A percentile compares a stretch with the other conserved stretches of the same genome.
Evolutionary conservation across 352 stramenopile species (phyloP).

Genomic region (Globisporangium echinulatum): DNA sequence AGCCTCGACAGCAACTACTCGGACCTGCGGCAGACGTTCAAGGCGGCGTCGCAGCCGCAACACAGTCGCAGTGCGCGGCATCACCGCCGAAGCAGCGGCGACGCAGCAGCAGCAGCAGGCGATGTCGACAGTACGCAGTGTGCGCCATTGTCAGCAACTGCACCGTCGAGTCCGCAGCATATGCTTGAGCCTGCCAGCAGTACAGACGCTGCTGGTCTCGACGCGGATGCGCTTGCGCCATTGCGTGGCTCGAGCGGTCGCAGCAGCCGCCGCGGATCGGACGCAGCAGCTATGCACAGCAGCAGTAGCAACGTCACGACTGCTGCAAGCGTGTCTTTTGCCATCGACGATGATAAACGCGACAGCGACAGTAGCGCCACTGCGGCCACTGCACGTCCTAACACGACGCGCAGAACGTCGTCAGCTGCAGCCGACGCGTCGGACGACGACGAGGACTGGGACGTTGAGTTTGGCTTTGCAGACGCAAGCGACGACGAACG

Average conservation of each 20-base stretch:
- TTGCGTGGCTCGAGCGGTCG: not conserved
- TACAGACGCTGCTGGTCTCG: no score
- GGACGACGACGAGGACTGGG: conserved; percentile 66
- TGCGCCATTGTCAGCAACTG: no score
- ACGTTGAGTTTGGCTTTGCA: conserved; percentile 73
- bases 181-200: no score
- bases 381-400: no score
- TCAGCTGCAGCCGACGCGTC: no score
- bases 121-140: not conserved
- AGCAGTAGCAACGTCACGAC: not conserved
- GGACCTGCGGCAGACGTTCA: conserved; percentile 18
- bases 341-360: not conserved
- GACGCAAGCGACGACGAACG: conserved; percentile 33
- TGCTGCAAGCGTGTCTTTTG: not conserved
- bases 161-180: no score
- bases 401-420: no score
- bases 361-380: no score
- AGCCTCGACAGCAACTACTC: conserved; percentile 23
- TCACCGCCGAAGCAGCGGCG: conserved; percentile 25
- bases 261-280: not conserved
- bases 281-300: not conserved
- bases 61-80: conserved; percentile 12
- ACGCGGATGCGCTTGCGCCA: no score
- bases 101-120: conserved; percentile 6
- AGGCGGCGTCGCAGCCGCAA: not conserved